Evolutionary conservation across 768 basidiomycete species (phyloP).

Genomic region (Paxillus ammoniavirescens): DNA sequence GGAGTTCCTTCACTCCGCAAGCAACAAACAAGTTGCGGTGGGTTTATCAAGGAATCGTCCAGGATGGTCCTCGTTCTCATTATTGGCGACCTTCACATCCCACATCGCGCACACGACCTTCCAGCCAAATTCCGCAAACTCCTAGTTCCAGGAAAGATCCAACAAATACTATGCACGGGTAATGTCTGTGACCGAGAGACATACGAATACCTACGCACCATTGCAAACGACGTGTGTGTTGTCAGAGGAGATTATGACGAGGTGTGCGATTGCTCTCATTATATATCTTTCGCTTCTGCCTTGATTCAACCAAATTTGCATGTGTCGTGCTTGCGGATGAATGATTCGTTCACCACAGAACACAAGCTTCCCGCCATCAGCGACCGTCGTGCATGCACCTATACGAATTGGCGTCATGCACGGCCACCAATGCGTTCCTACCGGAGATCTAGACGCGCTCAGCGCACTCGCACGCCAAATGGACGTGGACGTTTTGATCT

Average conservation of each 20-base stretch:
- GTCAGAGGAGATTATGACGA: constrained; percentile 97
- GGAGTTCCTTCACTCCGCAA: background rate
- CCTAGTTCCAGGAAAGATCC: constrained; percentile 93
- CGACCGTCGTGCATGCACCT: constrained; percentile 77
- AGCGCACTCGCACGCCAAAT: constrained; percentile 88
- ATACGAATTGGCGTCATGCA: constrained; percentile 92
- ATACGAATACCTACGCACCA: constrained; percentile 91
- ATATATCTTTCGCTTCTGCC: background rate
- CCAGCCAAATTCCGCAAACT: constrained; percentile 97
- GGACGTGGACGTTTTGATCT: constrained; percentile 95
- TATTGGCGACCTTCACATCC: constrained; percentile 97
- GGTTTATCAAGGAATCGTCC: constrained; percentile 5
- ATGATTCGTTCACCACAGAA: constrained; percentile 37
- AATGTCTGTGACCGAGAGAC: constrained; percentile 98
- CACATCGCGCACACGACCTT: constrained; percentile 84
- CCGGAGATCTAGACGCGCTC: constrained; percentile 89
- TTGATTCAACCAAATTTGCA: background rate
- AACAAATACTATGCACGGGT: constrained; percentile 96
- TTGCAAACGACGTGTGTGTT: constrained; percentile 90
- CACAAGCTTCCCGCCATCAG: constrained; percentile 73
- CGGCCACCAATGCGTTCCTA: constrained; percentile 91
- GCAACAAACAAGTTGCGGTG: too few species aligned
- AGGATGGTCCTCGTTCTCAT: constrained; percentile 83
- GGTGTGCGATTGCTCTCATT: constrained; percentile 40
- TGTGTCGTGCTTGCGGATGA: background rate